Evolutionary conservation across 1,139 yeast genomes (phyloP).

Genomic region (Citeromyces hawaiiensis): DNA sequence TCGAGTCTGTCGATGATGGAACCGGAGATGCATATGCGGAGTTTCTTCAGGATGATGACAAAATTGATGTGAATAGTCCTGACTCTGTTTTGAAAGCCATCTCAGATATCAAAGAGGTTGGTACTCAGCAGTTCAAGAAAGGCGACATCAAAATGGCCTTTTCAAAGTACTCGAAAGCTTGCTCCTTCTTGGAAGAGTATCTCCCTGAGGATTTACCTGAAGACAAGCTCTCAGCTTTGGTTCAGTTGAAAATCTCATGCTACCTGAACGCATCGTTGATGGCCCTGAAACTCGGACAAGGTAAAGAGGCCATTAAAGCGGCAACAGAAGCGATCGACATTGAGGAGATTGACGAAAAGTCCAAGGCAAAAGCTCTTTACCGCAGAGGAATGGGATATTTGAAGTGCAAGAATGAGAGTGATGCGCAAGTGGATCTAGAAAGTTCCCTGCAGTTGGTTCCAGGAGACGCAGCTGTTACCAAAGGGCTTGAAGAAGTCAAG

Average conservation of each 20-base stretch:
- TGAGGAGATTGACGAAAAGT: constrained; percentile 48
- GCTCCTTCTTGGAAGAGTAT: constrained; percentile 54
- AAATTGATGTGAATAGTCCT: constrained; percentile 44
- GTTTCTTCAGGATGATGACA: constrained; percentile 58
- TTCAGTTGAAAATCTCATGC: constrained; percentile 45
- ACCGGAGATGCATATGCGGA: constrained; percentile 83
- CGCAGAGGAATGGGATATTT: constrained; percentile 73
- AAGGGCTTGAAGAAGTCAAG: constrained; percentile 55
- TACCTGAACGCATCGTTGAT: constrained; percentile 66
- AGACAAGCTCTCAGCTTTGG: constrained; percentile 32
- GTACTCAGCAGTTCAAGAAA: constrained; percentile 60
- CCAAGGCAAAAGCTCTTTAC: constrained; percentile 74
- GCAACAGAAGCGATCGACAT: constrained; percentile 56
- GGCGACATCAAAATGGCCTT: constrained; percentile 44
- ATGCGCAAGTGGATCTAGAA: constrained; percentile 53
- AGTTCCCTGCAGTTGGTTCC: constrained; percentile 59
- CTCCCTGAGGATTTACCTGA: constrained; percentile 58
- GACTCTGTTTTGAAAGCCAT: constrained; percentile 58
- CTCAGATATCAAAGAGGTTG: constrained; percentile 58
- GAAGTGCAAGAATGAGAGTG: constrained; percentile 53
- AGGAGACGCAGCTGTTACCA: constrained; percentile 58
- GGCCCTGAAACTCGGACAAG: constrained; percentile 51
- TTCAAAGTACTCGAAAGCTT: constrained; percentile 60
- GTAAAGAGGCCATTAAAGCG: constrained; percentile 41
- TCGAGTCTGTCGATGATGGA: constrained; percentile 42